Percentiles rank a stretch among this genome's conserved stretches.
Conservation (phyloP, 2,329 filamentous ascomycete species). For the Dothistroma septosporum region DNA sequence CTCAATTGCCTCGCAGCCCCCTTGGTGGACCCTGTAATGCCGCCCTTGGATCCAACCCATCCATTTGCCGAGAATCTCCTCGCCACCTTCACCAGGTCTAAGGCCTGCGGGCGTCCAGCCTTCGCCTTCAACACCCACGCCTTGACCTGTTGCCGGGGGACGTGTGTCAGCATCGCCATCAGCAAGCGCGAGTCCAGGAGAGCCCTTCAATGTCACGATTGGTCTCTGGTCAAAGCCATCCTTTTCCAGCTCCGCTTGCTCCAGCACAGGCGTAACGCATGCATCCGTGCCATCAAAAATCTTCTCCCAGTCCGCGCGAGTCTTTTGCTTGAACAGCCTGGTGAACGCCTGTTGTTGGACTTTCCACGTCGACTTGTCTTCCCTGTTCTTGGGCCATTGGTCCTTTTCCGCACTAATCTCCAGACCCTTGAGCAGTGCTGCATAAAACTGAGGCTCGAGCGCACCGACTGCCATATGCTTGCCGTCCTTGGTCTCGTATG, state of each 20-base stretch:
- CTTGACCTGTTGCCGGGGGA: slow-evolving; percentile 53
- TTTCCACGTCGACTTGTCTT: slow-evolving; percentile 64
- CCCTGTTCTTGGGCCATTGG: slow-evolving; percentile 46
- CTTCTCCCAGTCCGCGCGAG: slow-evolving; percentile 73
- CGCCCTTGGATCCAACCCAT: slow-evolving; percentile 69
- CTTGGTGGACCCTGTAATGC: slow-evolving; percentile 64
- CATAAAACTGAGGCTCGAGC: slow-evolving; percentile 82
- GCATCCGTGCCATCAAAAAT: slow-evolving; percentile 90
- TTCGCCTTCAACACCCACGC: slow-evolving; percentile 59
- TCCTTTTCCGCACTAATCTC: slow-evolving; percentile 47
- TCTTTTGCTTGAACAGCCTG: slow-evolving; percentile 62
- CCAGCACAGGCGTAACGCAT: slow-evolving; percentile 83
- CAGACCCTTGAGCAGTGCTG: slow-evolving; percentile 62
- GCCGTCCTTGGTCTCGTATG: slow-evolving; percentile 77
- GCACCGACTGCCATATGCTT: slow-evolving; percentile 82
- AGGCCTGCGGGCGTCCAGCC: slow-evolving; percentile 63
- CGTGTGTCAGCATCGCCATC: slow-evolving; percentile 42
- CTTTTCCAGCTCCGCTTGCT: slow-evolving; percentile 66
- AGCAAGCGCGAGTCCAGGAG: slow-evolving; percentile 63
- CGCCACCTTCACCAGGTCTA: slow-evolving; percentile 65
- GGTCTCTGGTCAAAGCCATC: slow-evolving; percentile 65
- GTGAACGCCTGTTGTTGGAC: slow-evolving; percentile 60
- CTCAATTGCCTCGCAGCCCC: slow-evolving; percentile 52
- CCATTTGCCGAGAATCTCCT: slow-evolving; percentile 66
- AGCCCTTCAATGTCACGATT: slow-evolving; percentile 62